These are phyloP conservation scores for Ceratobasidium sp. DNA, from an alignment of 1,284 basidiomycete species.

Conservation along the genomic window DNA sequence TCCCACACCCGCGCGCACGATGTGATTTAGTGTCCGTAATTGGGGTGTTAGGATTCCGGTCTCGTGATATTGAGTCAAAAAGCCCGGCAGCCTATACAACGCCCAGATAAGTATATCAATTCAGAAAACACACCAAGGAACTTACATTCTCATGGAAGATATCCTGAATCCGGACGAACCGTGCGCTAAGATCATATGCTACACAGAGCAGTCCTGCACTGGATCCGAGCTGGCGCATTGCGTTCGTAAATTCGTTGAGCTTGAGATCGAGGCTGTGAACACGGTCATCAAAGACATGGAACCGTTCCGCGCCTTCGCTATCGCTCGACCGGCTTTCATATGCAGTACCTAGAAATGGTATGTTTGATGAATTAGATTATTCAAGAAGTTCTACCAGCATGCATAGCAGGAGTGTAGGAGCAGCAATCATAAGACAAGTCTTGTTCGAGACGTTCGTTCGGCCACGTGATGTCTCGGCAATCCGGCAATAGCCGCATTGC, in stretches of 20 bases:
- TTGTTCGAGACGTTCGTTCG: too few relatives aligned
- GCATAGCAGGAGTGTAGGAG: too few relatives aligned
- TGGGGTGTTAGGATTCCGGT: too few relatives aligned
- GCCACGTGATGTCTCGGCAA: too few relatives aligned
- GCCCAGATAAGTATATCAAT: too few relatives aligned
- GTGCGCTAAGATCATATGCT: constrained; percentile 46
- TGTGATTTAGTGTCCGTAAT: constrained; percentile 24
- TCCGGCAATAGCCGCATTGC: too few relatives aligned
- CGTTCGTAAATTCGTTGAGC: constrained; percentile 48
- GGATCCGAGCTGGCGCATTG: constrained; percentile 48
- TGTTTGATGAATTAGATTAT: too few relatives aligned
- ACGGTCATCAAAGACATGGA: constrained; percentile 27
- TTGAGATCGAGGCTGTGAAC: constrained; percentile 43
- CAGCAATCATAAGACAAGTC: too few relatives aligned
- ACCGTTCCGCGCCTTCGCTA: constrained; percentile 26
- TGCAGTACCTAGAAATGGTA: background rate
- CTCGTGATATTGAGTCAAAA: constrained; percentile 27
- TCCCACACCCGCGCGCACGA: constrained; percentile 34
- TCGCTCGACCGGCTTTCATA: constrained; percentile 3
- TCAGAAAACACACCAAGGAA: background rate
- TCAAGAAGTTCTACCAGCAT: too few relatives aligned
- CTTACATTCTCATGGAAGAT: constrained; percentile 49
- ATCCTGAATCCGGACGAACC: constrained; percentile 48
- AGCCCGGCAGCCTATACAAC: constrained; percentile 26
- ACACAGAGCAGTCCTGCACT: constrained; percentile 47